A percentile compares a stretch with the other conserved stretches of the same genome.
Evolutionary conservation across 2,329 filamentous ascomycete species (phyloP).

Genomic region (Alternaria rosae): DNA sequence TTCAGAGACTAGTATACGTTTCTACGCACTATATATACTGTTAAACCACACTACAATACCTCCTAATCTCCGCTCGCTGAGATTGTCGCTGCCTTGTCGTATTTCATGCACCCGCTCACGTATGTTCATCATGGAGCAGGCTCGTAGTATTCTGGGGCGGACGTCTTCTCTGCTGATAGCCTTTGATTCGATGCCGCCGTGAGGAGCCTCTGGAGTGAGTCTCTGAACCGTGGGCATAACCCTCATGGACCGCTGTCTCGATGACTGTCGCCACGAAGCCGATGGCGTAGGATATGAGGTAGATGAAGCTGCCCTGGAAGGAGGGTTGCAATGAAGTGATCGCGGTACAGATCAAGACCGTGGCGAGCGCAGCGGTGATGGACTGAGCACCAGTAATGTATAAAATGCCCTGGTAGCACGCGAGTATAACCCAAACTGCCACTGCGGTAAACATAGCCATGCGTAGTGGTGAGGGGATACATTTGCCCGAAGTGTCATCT

Average conservation of each 20-base stretch:
- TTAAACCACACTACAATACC: no score
- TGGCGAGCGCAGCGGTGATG: background rate
- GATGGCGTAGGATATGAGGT: accelerated
- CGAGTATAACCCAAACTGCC: background rate
- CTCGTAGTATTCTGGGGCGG: no score
- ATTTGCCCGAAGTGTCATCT: background rate
- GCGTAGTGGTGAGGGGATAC: background rate
- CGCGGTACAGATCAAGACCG: background rate
- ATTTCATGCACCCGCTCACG: no score
- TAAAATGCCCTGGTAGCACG: background rate
- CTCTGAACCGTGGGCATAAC: no score
- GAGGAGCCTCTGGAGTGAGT: background rate
- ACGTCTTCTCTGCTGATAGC: no score
- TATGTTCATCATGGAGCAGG: no score
- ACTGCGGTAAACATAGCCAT: background rate
- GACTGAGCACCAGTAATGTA: background rate
- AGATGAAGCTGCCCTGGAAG: background rate
- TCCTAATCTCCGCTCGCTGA: no score
- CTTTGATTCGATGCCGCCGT: no score
- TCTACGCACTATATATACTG: no score
- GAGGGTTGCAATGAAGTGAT: background rate
- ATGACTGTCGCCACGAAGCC: background rate
- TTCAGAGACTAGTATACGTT: no score
- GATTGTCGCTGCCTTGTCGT: no score
- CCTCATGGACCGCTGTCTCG: no score